Base-by-base conservation (phyloP, 768 basidiomycete genomes). In the Panaeolus papilionaceus region DNA sequence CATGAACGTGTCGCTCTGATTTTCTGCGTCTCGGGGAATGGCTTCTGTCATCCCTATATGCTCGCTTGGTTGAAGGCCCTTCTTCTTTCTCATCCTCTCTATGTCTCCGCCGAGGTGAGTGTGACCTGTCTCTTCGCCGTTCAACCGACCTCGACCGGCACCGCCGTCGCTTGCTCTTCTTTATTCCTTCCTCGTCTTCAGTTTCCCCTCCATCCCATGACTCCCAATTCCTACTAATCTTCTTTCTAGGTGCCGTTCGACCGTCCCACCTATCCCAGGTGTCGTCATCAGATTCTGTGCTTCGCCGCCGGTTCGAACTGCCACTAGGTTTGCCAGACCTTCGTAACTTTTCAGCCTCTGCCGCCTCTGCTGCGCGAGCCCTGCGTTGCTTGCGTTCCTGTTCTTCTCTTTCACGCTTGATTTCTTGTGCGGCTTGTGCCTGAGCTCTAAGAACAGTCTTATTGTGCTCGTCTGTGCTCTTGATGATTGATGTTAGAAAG, bases 391-490 rank as follows among this genome's bases (percentile, higher is more conserved):
- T 81, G 67, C 87, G 80, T 74, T 92, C 89, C 68, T 85, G 83
- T 67, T 91, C 91, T n/a, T 89, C 85, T 28, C 88, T 79, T 69
- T 89, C 89, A 33, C 79, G 80, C 67, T 92, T 90, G n/a, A 89
- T 80, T 70, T 93, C 92, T 70, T 92, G 85, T 1, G 91, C 90
- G 39, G 92, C 91, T 12, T 81, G 76, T 0, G 90, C 90, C 78
- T 94, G 92, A 28, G 92, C 86, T 65, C 86, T 86, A 23, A 94
- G 76, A 58, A 99, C 83, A 12, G 92, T 89, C 79, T 91, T 89
- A 78, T 99, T 99, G 75, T 99, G 98, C 66, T 96, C 96, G 75
- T 98, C 96, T 4, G 98, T 98, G 71, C 88, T 95, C 71, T 91
- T 89, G 66, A 99, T 96, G 68, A 99, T 95, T 23, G 91, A 90